Evolutionary conservation across 1,139 yeast genomes (phyloP).

Genomic region (Yamadazyma blattariae): DNA sequence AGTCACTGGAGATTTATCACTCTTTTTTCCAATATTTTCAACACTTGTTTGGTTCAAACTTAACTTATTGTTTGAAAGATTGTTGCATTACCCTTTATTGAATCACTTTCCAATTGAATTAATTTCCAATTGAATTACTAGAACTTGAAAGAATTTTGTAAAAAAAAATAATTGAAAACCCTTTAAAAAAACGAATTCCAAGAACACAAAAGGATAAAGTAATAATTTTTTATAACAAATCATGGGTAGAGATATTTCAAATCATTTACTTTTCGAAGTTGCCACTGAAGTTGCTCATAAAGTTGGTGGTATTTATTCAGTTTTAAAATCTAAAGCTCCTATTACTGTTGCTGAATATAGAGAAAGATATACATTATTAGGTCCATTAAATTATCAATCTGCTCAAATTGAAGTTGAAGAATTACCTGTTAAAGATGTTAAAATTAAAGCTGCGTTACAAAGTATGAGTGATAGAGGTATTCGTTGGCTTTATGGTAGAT

Average conservation of each 20-base stretch:
- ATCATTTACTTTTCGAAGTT: constrained; percentile 86
- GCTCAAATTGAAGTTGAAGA: constrained; percentile 96
- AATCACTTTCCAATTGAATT: too few relatives aligned
- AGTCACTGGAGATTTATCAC: too few relatives aligned
- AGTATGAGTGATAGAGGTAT: constrained; percentile 82
- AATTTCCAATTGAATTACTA: too few relatives aligned
- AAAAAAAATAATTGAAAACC: too few relatives aligned
- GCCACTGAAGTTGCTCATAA: constrained; percentile 98
- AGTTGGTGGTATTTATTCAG: constrained; percentile 97
- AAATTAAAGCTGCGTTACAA: constrained; percentile 59
- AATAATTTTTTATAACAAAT: too few relatives aligned
- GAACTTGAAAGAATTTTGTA: too few relatives aligned
- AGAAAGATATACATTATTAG: constrained; percentile 81
- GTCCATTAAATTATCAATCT: constrained; percentile 77
- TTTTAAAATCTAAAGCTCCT: constrained; percentile 93
- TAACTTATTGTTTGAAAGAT: too few relatives aligned
- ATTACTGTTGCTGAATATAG: constrained; percentile 93
- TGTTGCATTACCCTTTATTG: too few relatives aligned
- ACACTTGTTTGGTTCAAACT: too few relatives aligned
- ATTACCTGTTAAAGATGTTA: constrained; percentile 64
- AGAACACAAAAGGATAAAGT: too few relatives aligned
- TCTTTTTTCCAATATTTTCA: too few relatives aligned
- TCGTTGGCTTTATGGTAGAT: constrained; percentile 82
- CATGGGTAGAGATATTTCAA: constrained; percentile 75
- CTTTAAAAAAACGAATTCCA: too few relatives aligned